These are phyloP conservation scores for Neurospora cerealis DNA, from an alignment of 495 filamentous ascomycete genomes.

Conservation along the genomic window DNA sequence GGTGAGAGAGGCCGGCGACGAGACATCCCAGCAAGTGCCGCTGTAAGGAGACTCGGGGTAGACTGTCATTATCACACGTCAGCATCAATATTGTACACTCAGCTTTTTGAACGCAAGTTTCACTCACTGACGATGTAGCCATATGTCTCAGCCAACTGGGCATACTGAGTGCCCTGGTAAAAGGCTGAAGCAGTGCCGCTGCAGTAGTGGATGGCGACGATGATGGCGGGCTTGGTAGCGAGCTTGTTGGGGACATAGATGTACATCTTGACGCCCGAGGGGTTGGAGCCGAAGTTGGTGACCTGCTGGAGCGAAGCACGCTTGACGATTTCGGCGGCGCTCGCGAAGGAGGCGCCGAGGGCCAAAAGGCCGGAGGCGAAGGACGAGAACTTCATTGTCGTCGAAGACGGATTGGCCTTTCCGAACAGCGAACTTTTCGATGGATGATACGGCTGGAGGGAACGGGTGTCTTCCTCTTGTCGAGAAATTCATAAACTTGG, in stretches of 20 bases:
- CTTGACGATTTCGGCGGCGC: conserved; percentile 10
- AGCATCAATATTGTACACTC: too few relatives aligned
- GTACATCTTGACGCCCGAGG: conserved; percentile 26
- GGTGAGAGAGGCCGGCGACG: conserved; percentile 40
- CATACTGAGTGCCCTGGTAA: conserved; percentile 39
- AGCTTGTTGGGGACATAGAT: conserved; percentile 31
- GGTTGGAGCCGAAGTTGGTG: conserved; percentile 29
- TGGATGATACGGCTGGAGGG: background rate
- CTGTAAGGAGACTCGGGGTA: conserved; percentile 40
- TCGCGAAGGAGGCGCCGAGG: conserved; percentile 9
- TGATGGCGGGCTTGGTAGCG: conserved; percentile 26
- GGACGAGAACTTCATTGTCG: conserved; percentile 20
- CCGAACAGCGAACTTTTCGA: background rate
- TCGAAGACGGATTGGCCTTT: background rate
- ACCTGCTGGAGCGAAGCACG: conserved; percentile 28
- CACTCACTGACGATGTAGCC: conserved; percentile 38
- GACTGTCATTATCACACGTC: too few relatives aligned
- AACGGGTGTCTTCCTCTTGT: background rate
- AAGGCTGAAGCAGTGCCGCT: conserved; percentile 40
- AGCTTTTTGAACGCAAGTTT: too few relatives aligned
- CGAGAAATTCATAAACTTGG: background rate
- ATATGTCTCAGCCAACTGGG: conserved; percentile 37
- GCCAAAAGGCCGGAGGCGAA: conserved; percentile 19
- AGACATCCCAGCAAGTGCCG: conserved; percentile 52
- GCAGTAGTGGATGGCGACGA: conserved; percentile 49